Base-by-base conservation (phyloP, 73 alveolate species). In the Paramecium sexaurelia region DNA sequence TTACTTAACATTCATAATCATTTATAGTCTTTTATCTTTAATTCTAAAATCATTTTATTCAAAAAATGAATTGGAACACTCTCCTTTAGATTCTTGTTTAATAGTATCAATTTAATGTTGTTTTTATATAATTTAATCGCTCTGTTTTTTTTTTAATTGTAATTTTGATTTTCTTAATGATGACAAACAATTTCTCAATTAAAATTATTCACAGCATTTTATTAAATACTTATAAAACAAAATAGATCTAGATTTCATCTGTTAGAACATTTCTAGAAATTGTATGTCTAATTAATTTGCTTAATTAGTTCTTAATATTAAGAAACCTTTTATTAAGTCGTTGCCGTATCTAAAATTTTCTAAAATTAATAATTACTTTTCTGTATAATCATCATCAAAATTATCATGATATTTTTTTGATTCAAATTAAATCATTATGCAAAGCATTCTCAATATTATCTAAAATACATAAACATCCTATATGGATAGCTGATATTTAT, bases 381-480 rank as follows among this genome's bases (percentile, higher is more conserved):
- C 83, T 26, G 13, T 61, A 32, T 61, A 26, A 61, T 61, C 83
- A 5, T 29, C 43, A 51, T 51, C 6, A 51, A 51, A 51, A 51
- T 51, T 51, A 51, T 51, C 67, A 61, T 32, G 20, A 13, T 61
- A 26, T 29, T 29, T 32, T 32, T 61, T 61, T 29, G 83, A 22
- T n/a, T 61, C 83, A 24, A 61, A 61, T 61, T 61, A 61, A 29
- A 61, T 61, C 83, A 61, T 61, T 10, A 61, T 61, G n/a, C 83
- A 61, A 11, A 61, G 43, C 47, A 61, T 13, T 61, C 83, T 61
- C 7, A 61, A 45, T 26, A 61, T 9, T 26, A 61, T 61, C n/a
- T 61, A 20, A 61, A 61, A 61, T 61, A 32, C 83, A 29, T 61
- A 61, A 15, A 61, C 47, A 61, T 61, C 83, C 27, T 61, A 61